A percentile compares a stretch with the other conserved stretches of the same genome.
These are phyloP conservation scores for Truncatella angustata DNA, from an alignment of 2,329 filamentous ascomycete species.

Conservation along the genomic window DNA sequence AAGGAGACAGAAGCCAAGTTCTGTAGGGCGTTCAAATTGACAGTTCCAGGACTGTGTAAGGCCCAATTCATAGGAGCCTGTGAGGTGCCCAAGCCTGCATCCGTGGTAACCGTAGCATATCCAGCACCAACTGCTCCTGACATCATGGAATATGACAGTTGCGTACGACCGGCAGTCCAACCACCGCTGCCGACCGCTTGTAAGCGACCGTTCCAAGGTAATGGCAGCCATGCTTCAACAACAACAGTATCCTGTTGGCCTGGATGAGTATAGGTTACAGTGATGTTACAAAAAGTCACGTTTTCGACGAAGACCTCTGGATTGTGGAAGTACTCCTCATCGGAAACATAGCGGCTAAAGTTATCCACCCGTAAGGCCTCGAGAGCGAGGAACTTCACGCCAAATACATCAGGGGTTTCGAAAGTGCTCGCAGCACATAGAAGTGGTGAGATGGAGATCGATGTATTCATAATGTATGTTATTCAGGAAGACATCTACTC, in stretches of 20 bases:
- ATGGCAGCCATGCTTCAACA: neutral
- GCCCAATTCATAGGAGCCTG: slow-evolving; percentile 3
- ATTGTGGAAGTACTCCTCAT: neutral
- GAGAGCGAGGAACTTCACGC: neutral
- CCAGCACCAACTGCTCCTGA: slow-evolving; percentile 19
- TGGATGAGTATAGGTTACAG: neutral
- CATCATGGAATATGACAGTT: slow-evolving; percentile 16
- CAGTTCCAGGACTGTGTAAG: neutral
- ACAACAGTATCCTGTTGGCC: neutral
- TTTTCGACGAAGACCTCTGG: neutral
- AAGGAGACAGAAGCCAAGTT: neutral
- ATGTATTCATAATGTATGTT: too few species aligned
- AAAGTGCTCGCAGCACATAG: neutral
- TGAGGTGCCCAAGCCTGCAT: slow-evolving; percentile 19
- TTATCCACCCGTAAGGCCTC: neutral
- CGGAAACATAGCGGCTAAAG: neutral
- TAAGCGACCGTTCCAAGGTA: slow-evolving; percentile 28
- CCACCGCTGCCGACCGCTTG: slow-evolving; percentile 30
- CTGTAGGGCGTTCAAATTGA: neutral
- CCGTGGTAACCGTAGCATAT: slow-evolving; percentile 24
- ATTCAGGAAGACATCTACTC: too few species aligned
- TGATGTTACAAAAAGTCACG: neutral
- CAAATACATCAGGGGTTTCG: neutral
- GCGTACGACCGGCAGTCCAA: slow-evolving; percentile 22
- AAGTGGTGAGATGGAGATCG: neutral